phyloP scores from a whole-genome alignment of 208 protist species.

The Naegleria lovaniensis region DNA sequence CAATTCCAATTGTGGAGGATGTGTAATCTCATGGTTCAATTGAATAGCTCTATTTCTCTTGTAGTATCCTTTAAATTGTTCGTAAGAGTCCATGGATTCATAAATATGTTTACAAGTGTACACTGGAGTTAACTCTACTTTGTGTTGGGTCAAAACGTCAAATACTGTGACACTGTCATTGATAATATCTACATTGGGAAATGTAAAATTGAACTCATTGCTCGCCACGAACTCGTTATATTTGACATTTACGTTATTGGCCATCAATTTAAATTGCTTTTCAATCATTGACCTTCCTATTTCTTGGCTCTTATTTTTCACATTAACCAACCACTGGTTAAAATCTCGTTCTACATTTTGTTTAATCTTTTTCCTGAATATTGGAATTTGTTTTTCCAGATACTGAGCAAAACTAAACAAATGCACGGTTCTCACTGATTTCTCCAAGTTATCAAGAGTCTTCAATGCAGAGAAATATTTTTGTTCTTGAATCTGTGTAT shows the following conservation, averaged over 20 bases:
- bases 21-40: not conserved
- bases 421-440: not conserved
- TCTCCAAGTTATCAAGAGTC: conserved; percentile 2
- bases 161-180: not conserved
- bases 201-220: not conserved
- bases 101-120: conserved; percentile 22
- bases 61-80: not conserved
- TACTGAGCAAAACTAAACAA: not conserved
- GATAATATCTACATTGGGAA: not conserved
- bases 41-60: not conserved
- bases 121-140: not conserved
- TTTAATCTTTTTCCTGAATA: conserved; percentile 7
- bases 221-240: not conserved
- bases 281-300: not conserved
- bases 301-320: not conserved
- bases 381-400: conserved; percentile 1
- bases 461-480: conserved; percentile 11
- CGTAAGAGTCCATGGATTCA: not conserved
- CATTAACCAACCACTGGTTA: not conserved
- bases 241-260: not conserved
- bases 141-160: not conserved
- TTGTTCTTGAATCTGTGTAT: conserved; percentile 8
- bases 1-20: not conserved
- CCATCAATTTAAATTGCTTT: not conserved
- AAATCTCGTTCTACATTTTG: not conserved